These are phyloP conservation scores for Phytophthora sp. DNA, from an alignment of 352 stramenopile species.

Conservation along the genomic window DNA sequence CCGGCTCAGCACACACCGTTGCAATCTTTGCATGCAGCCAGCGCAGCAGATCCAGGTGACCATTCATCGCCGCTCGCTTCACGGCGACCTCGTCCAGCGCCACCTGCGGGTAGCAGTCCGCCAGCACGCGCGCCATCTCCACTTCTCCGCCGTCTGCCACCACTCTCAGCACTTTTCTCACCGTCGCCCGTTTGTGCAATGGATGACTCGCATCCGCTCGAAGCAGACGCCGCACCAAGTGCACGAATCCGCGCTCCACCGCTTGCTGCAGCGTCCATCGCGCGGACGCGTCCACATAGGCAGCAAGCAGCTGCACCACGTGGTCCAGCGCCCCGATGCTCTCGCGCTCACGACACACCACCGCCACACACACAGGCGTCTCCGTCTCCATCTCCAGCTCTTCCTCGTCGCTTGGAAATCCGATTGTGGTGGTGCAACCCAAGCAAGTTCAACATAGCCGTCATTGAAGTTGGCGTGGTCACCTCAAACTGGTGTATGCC, in stretches of 20 bases:
- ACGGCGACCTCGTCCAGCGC: slow-evolving; percentile 29
- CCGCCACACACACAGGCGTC: slow-evolving; percentile 17
- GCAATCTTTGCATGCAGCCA: slow-evolving; percentile 26
- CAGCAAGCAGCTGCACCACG: slow-evolving; percentile 42
- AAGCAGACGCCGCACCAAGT: slow-evolving; percentile 42
- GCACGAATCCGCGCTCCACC: slow-evolving; percentile 41
- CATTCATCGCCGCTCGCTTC: slow-evolving; percentile 26
- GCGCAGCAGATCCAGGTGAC: slow-evolving; percentile 23
- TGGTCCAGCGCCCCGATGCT: slow-evolving; percentile 40
- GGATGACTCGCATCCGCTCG: slow-evolving; percentile 29
- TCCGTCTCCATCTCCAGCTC: no score
- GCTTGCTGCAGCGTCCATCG: slow-evolving; percentile 49
- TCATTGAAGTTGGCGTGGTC: slow-evolving; percentile 5
- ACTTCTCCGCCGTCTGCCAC: slow-evolving; percentile 44
- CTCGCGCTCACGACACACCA: slow-evolving; percentile 22
- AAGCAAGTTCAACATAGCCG: slow-evolving; percentile 23
- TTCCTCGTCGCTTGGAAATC: not conserved
- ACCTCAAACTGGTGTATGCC: not conserved
- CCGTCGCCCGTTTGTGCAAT: slow-evolving; percentile 6
- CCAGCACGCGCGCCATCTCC: slow-evolving; percentile 14
- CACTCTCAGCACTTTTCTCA: slow-evolving; percentile 30
- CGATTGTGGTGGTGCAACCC: slow-evolving; percentile 23
- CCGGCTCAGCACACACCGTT: not conserved
- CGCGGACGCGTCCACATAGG: slow-evolving; percentile 42
- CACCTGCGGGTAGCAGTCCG: slow-evolving; percentile 7